Percentiles rank a stretch among this genome's conserved stretches.
These are phyloP conservation scores for Fraxinus angustifolia DNA, from an alignment of 305 asterid species.

Conservation along the genomic window DNA sequence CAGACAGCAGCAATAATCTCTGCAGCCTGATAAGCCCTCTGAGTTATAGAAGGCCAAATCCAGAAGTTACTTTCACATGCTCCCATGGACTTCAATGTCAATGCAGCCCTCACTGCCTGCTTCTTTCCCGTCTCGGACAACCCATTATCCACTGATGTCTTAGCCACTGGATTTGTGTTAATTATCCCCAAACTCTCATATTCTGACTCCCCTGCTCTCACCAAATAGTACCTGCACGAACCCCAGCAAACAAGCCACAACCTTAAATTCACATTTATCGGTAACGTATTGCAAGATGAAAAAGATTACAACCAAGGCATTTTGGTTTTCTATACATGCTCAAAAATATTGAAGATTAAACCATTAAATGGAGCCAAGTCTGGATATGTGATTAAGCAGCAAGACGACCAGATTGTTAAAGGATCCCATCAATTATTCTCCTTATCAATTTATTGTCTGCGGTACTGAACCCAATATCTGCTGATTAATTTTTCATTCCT, in stretches of 20 bases:
- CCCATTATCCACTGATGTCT: slow-evolving; percentile 83
- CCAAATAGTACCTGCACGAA: slow-evolving; percentile 63
- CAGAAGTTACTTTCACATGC: slow-evolving; percentile 84
- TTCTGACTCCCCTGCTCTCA: slow-evolving; percentile 95
- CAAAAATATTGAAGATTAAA: background rate
- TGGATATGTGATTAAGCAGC: background rate
- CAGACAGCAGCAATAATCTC: slow-evolving; percentile 84
- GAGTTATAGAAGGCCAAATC: slow-evolving; percentile 98
- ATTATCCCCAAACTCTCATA: slow-evolving; percentile 73
- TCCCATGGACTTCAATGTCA: slow-evolving; percentile 58
- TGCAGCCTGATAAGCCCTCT: slow-evolving; percentile 93
- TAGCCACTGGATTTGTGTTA: slow-evolving; percentile 89
- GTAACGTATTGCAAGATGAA: background rate
- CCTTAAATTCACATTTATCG: background rate
- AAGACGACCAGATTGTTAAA: background rate
- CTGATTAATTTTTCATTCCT: too few species aligned
- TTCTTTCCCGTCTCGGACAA: slow-evolving; percentile 72
- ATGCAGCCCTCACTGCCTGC: slow-evolving; percentile 70
- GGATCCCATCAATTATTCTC: background rate
- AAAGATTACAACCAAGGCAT: background rate
- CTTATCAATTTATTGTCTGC: background rate
- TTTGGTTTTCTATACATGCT: background rate
- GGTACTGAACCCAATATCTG: background rate
- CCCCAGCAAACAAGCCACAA: slow-evolving; percentile 14
- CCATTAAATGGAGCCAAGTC: background rate